These are phyloP conservation scores for Mucor circinelloides DNA, from an alignment of 371 early-diverging fungal species.

Conservation along the genomic window DNA sequence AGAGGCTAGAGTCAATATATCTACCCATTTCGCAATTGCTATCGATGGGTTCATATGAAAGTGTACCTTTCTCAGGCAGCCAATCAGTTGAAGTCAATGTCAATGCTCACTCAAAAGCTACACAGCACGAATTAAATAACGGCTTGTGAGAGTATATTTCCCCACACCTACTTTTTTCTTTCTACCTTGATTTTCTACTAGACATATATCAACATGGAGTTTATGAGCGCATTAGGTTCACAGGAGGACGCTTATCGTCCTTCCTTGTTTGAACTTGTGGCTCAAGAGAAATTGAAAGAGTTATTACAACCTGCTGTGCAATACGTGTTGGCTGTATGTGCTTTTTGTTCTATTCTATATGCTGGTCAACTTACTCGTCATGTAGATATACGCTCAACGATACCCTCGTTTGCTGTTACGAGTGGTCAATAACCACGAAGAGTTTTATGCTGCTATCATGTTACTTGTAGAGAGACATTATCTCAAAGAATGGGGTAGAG, in stretches of 20 bases:
- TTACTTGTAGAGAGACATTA: slow-evolving; percentile 81
- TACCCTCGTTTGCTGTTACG: slow-evolving; percentile 83
- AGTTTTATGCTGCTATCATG: slow-evolving; percentile 78
- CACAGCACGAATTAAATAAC: neutral
- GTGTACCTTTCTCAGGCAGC: neutral
- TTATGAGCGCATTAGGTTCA: slow-evolving; percentile 80
- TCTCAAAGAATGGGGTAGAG: slow-evolving; percentile 76
- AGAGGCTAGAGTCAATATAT: no score
- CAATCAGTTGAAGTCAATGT: neutral
- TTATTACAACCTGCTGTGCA: slow-evolving; percentile 85
- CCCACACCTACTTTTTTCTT: neutral
- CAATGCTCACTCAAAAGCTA: neutral
- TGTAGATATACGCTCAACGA: slow-evolving; percentile 84
- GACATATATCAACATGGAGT: slow-evolving; percentile 66
- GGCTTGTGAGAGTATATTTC: neutral
- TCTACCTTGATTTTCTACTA: neutral
- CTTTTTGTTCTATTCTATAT: neutral
- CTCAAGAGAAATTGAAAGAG: slow-evolving; percentile 82
- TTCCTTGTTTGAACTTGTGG: slow-evolving; percentile 88
- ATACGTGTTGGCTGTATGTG: slow-evolving; percentile 78
- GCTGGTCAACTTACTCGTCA: neutral
- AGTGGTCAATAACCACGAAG: slow-evolving; percentile 78
- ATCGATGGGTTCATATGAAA: neutral
- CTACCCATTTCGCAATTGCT: no score
- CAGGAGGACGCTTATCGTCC: slow-evolving; percentile 79